Conservation (phyloP, 2,329 filamentous ascomycete species). For the Ceratocystis smalleyi region DNA sequence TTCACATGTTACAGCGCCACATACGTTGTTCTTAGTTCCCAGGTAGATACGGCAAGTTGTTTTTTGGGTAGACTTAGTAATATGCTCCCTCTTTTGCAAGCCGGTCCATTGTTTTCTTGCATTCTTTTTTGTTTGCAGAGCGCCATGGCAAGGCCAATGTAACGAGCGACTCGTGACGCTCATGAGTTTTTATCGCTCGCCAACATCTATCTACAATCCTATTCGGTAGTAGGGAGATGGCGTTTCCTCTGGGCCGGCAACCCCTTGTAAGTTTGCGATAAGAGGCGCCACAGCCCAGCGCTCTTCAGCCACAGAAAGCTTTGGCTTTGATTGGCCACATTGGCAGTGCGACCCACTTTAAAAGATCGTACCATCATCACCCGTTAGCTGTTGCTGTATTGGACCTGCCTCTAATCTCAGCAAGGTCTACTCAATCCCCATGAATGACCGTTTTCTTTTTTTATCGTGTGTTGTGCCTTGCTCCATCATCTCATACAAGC, state of each 20-base stretch:
- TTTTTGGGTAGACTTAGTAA: no score
- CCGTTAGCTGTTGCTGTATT: not conserved
- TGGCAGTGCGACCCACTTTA: not conserved
- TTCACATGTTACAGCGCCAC: not conserved
- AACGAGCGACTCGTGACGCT: not conserved
- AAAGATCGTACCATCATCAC: slow-evolving; percentile 7
- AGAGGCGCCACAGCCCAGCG: not conserved
- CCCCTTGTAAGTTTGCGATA: not conserved
- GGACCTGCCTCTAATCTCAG: not conserved
- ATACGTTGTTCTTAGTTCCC: no score
- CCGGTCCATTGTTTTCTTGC: no score
- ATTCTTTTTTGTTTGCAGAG: no score
- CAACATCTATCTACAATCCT: not conserved
- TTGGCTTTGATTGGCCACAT: not conserved
- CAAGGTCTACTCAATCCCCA: not conserved
- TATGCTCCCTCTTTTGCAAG: no score
- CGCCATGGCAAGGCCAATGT: not conserved
- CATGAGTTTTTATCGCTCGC: not conserved
- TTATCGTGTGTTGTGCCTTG: not conserved
- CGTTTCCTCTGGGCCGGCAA: not conserved
- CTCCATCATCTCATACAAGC: not conserved
- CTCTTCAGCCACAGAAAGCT: not conserved
- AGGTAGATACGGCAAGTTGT: no score
- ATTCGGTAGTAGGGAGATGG: not conserved
- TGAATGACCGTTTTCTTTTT: not conserved